Base-by-base conservation (phyloP, 768 basidiomycete genomes). In the Boletus barrowsii region DNA sequence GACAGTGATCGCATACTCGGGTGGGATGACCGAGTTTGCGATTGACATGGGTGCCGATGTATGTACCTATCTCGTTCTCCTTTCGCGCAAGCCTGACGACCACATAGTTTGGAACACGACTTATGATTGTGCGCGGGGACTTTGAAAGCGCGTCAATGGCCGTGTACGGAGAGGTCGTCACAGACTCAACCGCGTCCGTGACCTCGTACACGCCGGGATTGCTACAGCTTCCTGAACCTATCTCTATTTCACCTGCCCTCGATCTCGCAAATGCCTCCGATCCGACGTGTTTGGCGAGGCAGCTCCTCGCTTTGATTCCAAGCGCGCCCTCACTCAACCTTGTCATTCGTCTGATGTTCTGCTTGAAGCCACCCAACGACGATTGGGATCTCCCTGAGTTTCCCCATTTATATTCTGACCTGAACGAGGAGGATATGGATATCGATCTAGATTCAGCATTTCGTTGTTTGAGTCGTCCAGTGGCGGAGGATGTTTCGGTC, bases 61-160 rank as follows among this genome's bases (percentile, higher is more conserved):
- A 61, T 51, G 80, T 73, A 10, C 18, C 13, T 47, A 37, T 49
- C 18, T 15, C 47, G 9, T 39, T 20, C 11, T 18, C 37, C 4
- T 46, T 44, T 10, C 26, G 5, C 29, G 41, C n/a, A 10, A 18
- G 15, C 51, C 51, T 62, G 41, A 60, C 42, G 10, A 52, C 32
- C 36, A 43, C 33, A 30, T 65, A 89, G 86, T 83, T 80, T 66
- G 81, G 84, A 4, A 90, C 89, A 20, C 84, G 90, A 42, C 75
- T 92, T 30, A 84, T 93, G 79, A 87, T 92, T 53, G 77, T 93
- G 57, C 86, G 84, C 62, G 90, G 90, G n/a, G 74, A 80, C 35
- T 91, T 90, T 67, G 72, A 81, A 46, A 74, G 73, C 54, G 72
- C 88, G 18, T 88, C 88, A 10, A 69, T 68, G 60, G 68, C 63